Evolutionary conservation across 176 grass and related monocot genomes (phyloP), one percentile per base, ranked within the genome.

Genomic region (Dendrocalamus sinicus): DNA sequence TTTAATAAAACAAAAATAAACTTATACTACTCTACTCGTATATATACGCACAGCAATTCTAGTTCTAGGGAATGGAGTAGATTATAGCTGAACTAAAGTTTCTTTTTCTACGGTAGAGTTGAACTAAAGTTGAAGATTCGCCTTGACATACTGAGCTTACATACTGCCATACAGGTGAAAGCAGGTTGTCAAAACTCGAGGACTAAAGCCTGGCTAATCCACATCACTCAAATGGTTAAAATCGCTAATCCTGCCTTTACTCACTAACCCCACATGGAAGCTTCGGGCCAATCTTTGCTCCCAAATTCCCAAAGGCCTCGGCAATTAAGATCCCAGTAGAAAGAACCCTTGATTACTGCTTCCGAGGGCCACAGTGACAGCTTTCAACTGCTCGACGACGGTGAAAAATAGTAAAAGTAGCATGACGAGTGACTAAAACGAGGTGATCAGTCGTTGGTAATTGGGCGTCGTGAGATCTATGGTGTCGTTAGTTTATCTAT

Each of bases 401-500:
- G 48, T 67, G 69, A 81, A 81, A 58, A 32, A 17, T 12, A 7
- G 4, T 15, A 12, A 26, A 28, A 12, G 7, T 3, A 20, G 7
- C 3, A 50, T 14, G 11, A 22, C 0, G 32, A 61, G 11, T 8
- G 54, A 1, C 20, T 22, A 73, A 55, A 73, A 55, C 14, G 45
- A 73, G 30, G 50, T 11, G 76, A 79, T 20, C 13, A 9, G 22
- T 64, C 74, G 51, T 85, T 32, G 75, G 84, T 86, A 76, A 76
- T n/a, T 59, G 12, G 86, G 79, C 55, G 74, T n/a, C 87, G 81
- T 77, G 10, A 24, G 65, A 88, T 84, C 75, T 53, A 72, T 57
- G 81, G 81, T 73, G 66, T 45, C 2, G 12, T 46, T 47, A 22
- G 16, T 78, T 65, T 66, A 47, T 30, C 44, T n/a, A 20, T 70